These are phyloP conservation scores for Polyplosphaeria fusca DNA, from an alignment of 495 filamentous ascomycete genomes.

Conservation along the genomic window DNA sequence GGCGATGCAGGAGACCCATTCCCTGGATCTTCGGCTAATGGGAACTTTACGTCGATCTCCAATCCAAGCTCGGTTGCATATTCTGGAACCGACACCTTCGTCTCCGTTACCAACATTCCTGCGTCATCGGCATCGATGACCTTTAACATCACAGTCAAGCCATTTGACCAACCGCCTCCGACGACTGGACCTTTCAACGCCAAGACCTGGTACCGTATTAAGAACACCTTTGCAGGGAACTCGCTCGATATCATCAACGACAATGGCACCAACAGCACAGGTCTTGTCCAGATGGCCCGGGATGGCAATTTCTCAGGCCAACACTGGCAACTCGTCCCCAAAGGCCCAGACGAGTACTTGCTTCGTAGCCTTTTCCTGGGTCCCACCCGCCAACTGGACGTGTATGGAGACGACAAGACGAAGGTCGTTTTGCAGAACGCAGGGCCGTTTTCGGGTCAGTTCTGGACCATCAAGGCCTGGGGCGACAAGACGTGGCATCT, in stretches of 20 bases:
- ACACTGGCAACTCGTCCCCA: slow-evolving; percentile 22
- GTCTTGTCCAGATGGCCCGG: slow-evolving; percentile 13
- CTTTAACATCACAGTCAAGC: slow-evolving; percentile 24
- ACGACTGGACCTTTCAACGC: slow-evolving; percentile 6
- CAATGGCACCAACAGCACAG: neutral
- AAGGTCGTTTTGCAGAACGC: slow-evolving; percentile 1
- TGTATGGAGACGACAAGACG: slow-evolving; percentile 15
- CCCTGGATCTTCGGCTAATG: slow-evolving; percentile 15
- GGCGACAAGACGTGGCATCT: slow-evolving; percentile 25
- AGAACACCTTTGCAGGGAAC: slow-evolving; percentile 12
- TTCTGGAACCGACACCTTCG: slow-evolving; percentile 16
- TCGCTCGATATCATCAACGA: slow-evolving; percentile 28
- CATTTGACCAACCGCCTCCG: slow-evolving; percentile 7
- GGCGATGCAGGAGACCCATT: slow-evolving; percentile 23
- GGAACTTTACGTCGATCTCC: slow-evolving; percentile 11
- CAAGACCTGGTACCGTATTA: slow-evolving; percentile 21
- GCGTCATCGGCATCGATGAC: slow-evolving; percentile 10
- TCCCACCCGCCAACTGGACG: slow-evolving; percentile 7
- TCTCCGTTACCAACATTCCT: slow-evolving; percentile 21
- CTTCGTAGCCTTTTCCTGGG: slow-evolving; percentile 21
- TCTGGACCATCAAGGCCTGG: slow-evolving; percentile 25
- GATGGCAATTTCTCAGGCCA: slow-evolving; percentile 24
- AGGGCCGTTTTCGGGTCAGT: slow-evolving; percentile 12
- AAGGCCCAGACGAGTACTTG: slow-evolving; percentile 2
- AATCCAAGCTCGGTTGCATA: slow-evolving; percentile 24